phyloP scores from a whole-genome alignment of 2,329 filamentous ascomycete genomes.

The Biscogniauxia mediterranea region DNA sequence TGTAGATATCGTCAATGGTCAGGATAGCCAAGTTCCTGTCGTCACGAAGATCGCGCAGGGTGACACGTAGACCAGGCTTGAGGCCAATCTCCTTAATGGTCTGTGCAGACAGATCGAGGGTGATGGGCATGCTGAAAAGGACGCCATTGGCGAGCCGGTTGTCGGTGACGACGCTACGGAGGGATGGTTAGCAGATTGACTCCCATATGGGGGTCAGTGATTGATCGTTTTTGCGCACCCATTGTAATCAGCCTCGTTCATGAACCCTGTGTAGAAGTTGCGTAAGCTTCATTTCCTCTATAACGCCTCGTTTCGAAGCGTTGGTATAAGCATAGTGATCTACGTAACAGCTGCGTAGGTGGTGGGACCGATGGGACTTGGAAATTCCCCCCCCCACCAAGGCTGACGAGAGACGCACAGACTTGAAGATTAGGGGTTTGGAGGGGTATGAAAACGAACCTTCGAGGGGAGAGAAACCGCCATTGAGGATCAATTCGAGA shows the following conservation, averaged over 20 bases:
- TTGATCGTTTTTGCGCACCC: constrained; percentile 51
- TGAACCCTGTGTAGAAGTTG: constrained; percentile 67
- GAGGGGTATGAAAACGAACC: constrained; percentile 53
- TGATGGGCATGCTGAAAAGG: constrained; percentile 97
- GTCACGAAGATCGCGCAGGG: constrained; percentile 92
- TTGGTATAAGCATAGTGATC: neutral
- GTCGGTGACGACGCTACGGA: constrained; percentile 75
- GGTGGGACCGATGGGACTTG: neutral
- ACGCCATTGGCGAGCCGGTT: constrained; percentile 83
- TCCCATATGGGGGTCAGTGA: neutral
- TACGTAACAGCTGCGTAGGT: neutral
- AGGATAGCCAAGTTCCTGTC: constrained; percentile 95
- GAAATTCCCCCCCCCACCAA: constrained; percentile 8
- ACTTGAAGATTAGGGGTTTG: constrained; percentile 3
- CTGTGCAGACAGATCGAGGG: constrained; percentile 76
- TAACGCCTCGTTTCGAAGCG: neutral
- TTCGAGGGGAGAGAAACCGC: constrained; percentile 96
- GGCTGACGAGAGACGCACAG: constrained; percentile 4
- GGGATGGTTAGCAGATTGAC: neutral
- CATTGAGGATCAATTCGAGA: constrained; percentile 94
- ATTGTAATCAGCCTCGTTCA: constrained; percentile 97
- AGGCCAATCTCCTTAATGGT: constrained; percentile 73
- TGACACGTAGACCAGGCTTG: constrained; percentile 77
- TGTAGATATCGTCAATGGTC: constrained; percentile 93
- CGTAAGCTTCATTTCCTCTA: constrained; percentile 26